Evolutionary conservation across 1,139 yeast genomes (phyloP).

Genomic region (Eremothecium sinecaudum): DNA sequence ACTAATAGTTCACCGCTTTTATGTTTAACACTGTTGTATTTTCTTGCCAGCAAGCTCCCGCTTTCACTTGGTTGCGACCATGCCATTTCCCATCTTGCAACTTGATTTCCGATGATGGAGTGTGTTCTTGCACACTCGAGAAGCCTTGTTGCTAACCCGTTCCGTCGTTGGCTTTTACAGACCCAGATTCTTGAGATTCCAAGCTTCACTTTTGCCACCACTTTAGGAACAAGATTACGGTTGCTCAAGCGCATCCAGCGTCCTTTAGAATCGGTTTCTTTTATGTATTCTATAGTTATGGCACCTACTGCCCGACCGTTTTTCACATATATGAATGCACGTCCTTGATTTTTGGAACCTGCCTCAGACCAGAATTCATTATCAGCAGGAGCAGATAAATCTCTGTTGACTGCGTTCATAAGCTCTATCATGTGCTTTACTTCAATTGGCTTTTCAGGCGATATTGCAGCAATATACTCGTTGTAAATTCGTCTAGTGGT

Average conservation of each 20-base stretch:
- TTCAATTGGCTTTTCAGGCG: conserved; percentile 18
- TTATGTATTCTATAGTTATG: conserved; percentile 22
- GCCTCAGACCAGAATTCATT: conserved; percentile 25
- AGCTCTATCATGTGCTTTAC: conserved; percentile 24
- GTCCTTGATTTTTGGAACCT: conserved; percentile 13
- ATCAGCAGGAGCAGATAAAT: conserved; percentile 28
- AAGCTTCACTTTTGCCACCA: conserved; percentile 20
- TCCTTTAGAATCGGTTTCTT: conserved; percentile 14
- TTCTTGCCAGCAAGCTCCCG: conserved; percentile 28
- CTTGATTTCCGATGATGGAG: conserved; percentile 14
- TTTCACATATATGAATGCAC: conserved; percentile 26
- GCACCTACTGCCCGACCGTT: conserved; percentile 25
- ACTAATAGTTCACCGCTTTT: conserved; percentile 27
- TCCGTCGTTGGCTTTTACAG: conserved; percentile 21
- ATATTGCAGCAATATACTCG: conserved; percentile 20
- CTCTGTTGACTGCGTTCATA: conserved; percentile 26
- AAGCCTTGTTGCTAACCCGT: conserved; percentile 25
- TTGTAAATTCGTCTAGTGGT: conserved; percentile 2
- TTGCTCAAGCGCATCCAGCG: conserved; percentile 29
- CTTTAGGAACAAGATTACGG: conserved; percentile 20
- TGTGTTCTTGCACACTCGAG: conserved; percentile 25
- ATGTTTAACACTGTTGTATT: conserved; percentile 26
- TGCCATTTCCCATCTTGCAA: conserved; percentile 23
- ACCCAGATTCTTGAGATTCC: conserved; percentile 32
- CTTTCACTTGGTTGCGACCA: conserved; percentile 32